Conservation (phyloP, 2,329 filamentous ascomycete genomes). For the Lasiodiplodia theobromae region DNA sequence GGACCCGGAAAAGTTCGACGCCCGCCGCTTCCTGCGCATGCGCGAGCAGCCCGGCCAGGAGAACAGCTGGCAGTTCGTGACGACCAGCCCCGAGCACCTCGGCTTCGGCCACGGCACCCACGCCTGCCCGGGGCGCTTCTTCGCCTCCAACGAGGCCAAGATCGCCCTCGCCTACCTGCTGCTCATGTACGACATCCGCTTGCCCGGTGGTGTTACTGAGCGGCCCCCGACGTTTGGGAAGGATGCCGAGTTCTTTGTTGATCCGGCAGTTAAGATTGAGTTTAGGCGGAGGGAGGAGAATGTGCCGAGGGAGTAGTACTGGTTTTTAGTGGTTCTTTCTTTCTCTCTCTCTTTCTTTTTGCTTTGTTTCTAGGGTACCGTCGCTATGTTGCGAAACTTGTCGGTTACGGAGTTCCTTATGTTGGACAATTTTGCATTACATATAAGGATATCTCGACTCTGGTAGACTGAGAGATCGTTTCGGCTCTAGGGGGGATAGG, state of each 20-base stretch:
- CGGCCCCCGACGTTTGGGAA: background rate
- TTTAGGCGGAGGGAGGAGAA: background rate
- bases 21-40: slow-evolving; percentile 31
- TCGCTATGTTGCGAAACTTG: too few species aligned
- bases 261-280: background rate
- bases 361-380: too few species aligned
- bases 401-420: too few species aligned
- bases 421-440: too few species aligned
- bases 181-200: slow-evolving; percentile 31
- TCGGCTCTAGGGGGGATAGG: too few species aligned
- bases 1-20: slow-evolving; percentile 32
- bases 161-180: slow-evolving; percentile 29
- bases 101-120: slow-evolving; percentile 33
- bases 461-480: background rate
- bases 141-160: slow-evolving; percentile 32
- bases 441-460: too few species aligned
- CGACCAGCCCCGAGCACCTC: slow-evolving; percentile 32
- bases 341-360: too few species aligned
- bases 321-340: too few species aligned
- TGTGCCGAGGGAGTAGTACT: background rate
- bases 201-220: background rate
- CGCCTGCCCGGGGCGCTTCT: slow-evolving; percentile 32
- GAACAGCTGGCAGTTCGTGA: slow-evolving; percentile 30
- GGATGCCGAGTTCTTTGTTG: background rate
- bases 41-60: slow-evolving; percentile 28